Evolutionary conservation across 2,329 filamentous ascomycete species (phyloP), one percentile per base, ranked within the genome.

Genomic region (Exophiala spinifera): DNA sequence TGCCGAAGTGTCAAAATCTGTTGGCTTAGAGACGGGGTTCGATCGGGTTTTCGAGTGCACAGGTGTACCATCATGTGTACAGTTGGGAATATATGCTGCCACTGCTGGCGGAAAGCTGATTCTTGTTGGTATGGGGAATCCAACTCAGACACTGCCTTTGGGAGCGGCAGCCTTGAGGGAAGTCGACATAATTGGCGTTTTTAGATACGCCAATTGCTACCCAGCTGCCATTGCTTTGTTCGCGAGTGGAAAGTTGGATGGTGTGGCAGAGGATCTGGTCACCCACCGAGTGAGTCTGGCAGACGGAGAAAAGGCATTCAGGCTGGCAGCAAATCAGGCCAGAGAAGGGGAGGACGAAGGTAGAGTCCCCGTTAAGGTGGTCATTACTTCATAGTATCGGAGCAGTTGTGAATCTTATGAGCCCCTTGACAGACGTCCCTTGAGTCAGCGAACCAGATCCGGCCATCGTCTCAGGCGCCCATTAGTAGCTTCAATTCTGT

Each of bases 121-220:
- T 47, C 78, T 80, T 68, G 77, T 82, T 37, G 79, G 79, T 5
- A 82, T 82, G 79, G 79, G 79, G 0, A 79, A 78, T 13, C 78
- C 78, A 2, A 71, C 78, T 17, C 78, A 80, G 62, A 80, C 76
- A 3, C 66, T 81, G 4, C 79, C 77, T 2, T 72, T 81, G 62
- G 78, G 77, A 5, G 76, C 77, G 1, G 77, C 79, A n/a, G 78
- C 79, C 25, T 61, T 81, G 56, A 74, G 79, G 31, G 79, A 82
- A 65, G 76, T 82, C 5, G 79, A 82, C 63, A 74, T 82, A 40
- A 75, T 81, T 46, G 79, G 79, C n/a, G 78, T 81, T 5, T 80
- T 81, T 66, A 70, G 79, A 42, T 82, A 82, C 55, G 77, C 79
- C 63, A 72, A 76, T 61, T 78, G 77, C 0, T 82, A 81, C 59